phyloP scores from a whole-genome alignment of 176 grass and related monocot genomes.

The Oryza glaberrima region DNA sequence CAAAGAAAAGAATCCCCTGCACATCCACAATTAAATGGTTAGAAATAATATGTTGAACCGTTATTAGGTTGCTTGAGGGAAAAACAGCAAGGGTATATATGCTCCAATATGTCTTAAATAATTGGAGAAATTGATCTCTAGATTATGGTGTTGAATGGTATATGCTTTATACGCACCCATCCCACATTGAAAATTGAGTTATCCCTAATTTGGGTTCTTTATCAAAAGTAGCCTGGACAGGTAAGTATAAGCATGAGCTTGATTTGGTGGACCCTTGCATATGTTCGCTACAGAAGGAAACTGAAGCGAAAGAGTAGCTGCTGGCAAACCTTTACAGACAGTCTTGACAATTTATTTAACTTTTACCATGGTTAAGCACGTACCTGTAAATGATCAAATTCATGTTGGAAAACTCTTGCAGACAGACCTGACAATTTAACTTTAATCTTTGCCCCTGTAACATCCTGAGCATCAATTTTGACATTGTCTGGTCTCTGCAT shows the following conservation, averaged over 20 bases:
- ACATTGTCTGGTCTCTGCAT: conserved; percentile 89
- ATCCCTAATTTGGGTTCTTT: conserved; percentile 22
- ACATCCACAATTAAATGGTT: conserved; percentile 48
- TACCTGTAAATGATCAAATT: conserved; percentile 98
- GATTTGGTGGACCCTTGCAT: conserved; percentile 18
- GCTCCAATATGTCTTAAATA: not conserved
- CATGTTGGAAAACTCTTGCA: conserved; percentile 95
- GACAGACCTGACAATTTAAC: conserved; percentile 74
- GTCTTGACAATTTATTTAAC: conserved; percentile 59
- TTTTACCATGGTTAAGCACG: conserved; percentile 42
- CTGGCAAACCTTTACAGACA: conserved; percentile 37
- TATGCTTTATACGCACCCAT: conserved; percentile 25
- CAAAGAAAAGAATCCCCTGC: conserved; percentile 96
- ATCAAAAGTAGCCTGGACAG: conserved; percentile 29
- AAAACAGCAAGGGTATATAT: conserved; percentile 10
- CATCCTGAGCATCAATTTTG: conserved; percentile 91
- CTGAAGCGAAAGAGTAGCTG: not conserved
- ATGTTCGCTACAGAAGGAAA: conserved; percentile 9
- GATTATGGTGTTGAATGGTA: conserved; percentile 14
- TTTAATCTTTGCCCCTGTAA: conserved; percentile 81
- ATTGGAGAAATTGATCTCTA: not conserved
- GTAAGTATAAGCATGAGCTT: conserved; percentile 9
- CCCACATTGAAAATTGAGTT: conserved; percentile 24
- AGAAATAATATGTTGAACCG: conserved; percentile 9
- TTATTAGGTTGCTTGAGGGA: not conserved